These are phyloP conservation scores for Euphorbia lathyris DNA, from an alignment of 345 rosid species.

Conservation along the genomic window DNA sequence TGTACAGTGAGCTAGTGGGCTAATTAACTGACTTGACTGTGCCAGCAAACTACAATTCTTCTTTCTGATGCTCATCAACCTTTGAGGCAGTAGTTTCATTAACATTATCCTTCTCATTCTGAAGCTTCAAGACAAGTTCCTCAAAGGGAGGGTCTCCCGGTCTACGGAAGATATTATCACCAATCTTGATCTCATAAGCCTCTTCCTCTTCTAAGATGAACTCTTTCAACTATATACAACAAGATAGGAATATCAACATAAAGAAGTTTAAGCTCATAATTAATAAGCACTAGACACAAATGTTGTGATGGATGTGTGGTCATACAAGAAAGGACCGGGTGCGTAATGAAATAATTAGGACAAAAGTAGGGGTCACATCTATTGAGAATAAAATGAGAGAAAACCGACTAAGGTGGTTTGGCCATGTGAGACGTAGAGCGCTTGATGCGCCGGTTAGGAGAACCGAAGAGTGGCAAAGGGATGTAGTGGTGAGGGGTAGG, in stretches of 20 bases:
- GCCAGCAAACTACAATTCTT: constrained; percentile 48
- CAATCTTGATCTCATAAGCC: constrained; percentile 82
- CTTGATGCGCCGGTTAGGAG: too few relatives aligned
- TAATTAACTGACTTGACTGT: not conserved
- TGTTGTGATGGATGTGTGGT: too few relatives aligned
- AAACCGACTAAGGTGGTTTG: too few relatives aligned
- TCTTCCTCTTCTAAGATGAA: constrained; percentile 68
- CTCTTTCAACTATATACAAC: constrained; percentile 61
- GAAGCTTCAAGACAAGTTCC: constrained; percentile 46
- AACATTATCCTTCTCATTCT: constrained; percentile 25
- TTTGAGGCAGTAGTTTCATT: constrained; percentile 5
- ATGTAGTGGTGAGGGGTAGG: too few relatives aligned
- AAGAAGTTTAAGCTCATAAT: too few relatives aligned
- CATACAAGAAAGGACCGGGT: too few relatives aligned
- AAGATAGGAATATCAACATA: not conserved
- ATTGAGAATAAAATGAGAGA: too few relatives aligned
- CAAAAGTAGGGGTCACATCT: too few relatives aligned
- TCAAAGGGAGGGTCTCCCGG: constrained; percentile 85
- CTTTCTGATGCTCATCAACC: constrained; percentile 31
- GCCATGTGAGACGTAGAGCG: too few relatives aligned
- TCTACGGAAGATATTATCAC: constrained; percentile 66
- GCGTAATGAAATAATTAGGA: too few relatives aligned
- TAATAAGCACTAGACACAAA: too few relatives aligned
- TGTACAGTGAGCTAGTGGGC: not conserved
- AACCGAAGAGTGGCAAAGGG: too few relatives aligned